phyloP scores from a whole-genome alignment of 1,284 basidiomycete species.

The Sporisorium graminicola region DNA sequence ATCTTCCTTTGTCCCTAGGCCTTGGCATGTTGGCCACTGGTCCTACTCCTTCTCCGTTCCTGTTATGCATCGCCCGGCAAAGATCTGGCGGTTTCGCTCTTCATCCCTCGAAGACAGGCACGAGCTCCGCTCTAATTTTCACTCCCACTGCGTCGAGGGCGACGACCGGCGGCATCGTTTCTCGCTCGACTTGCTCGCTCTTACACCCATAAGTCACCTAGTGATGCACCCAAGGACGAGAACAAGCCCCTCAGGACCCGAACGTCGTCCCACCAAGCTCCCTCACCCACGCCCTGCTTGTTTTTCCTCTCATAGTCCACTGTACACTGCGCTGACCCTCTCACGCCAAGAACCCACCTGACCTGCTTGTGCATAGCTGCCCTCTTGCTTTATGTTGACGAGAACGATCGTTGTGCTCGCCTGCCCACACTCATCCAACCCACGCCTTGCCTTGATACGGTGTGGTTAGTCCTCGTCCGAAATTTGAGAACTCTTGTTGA shows the following conservation, averaged over 20 bases:
- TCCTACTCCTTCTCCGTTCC: background rate
- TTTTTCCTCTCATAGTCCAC: too few species aligned
- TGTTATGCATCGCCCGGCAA: background rate
- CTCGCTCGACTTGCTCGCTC: background rate
- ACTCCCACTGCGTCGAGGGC: background rate
- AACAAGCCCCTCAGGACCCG: background rate
- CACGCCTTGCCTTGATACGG: background rate
- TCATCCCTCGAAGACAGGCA: background rate
- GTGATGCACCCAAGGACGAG: constrained; percentile 14
- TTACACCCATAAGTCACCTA: constrained; percentile 21
- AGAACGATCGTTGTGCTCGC: background rate
- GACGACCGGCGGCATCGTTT: background rate
- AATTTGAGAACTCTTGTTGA: background rate
- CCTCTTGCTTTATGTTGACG: background rate
- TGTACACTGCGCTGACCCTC: background rate
- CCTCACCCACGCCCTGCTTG: background rate
- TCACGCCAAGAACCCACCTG: background rate
- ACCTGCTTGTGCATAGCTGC: background rate
- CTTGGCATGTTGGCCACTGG: background rate
- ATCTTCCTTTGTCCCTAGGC: background rate
- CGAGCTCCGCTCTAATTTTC: background rate
- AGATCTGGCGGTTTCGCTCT: too few species aligned
- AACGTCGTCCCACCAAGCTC: background rate
- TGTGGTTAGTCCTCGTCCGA: background rate
- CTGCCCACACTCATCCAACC: background rate